Base-by-base conservation (phyloP, 2,329 filamentous ascomycete genomes). In the Didymella segeticola region DNA sequence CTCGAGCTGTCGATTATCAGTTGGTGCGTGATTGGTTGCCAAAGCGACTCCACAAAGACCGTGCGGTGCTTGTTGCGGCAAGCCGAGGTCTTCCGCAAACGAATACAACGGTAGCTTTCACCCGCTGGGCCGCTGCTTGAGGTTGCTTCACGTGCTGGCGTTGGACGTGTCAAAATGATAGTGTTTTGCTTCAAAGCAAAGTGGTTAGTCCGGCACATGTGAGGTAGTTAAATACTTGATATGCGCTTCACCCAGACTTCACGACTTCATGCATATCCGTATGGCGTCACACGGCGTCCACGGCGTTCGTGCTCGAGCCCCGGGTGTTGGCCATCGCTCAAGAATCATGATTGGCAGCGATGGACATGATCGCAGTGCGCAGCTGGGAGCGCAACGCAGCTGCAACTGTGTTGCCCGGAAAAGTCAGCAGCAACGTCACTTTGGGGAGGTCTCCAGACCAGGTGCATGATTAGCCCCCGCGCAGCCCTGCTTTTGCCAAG, bases 1-100 rank as follows among this genome's bases (percentile, higher is more conserved):
- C 64, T 58, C 62, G 60, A 60, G 60, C 55, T 57, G 62, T 61
- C 62, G 59, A 60, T 57, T 62, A 72, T 62, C 64, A 62, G 56
- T 46, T 38, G 38, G 30, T 26, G 26, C 15, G 26, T 73, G 71
- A 74, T 73, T 73, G 71, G 71, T 58, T 61, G 61, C 60, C 47
- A 43, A 48, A 53, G 55, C 56, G 57, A 53, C 55, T 49, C 39
- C 53, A 51, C 53, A 26, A n/a, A n/a, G 25, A 8, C 53, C 47
- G 53, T 47, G 47, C 46, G 34, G 46, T 49, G 51, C 64, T 61
- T 58, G 42, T 52, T 62, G 63, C 61, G 63, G 64, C 64, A 64
- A 62, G 62, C 64, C 64, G 51, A 56, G 47, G 53, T 54, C 41
- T 48, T 59, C 57, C 53, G 53, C 53, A 56, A 56, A 46, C 53